Percentiles rank a stretch among this genome's conserved stretches.
phyloP scores from a whole-genome alignment of 2,329 filamentous ascomycete species.

The Ophiostoma triangulosporum region DNA sequence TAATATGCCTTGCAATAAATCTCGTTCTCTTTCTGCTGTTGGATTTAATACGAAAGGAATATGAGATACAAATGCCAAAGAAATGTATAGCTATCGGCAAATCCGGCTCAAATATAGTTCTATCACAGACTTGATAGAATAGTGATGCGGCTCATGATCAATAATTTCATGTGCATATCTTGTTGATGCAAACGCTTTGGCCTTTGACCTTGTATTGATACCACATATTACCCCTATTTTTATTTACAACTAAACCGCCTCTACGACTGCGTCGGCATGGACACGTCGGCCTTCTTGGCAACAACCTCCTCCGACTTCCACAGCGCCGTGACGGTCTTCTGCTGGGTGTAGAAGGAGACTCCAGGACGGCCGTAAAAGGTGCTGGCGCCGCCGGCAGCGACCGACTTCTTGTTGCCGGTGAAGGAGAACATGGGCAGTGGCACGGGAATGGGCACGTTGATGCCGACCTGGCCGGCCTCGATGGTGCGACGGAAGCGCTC shows the following conservation, averaged over 20 bases:
- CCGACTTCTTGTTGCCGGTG: conserved; percentile 72
- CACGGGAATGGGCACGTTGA: conserved; percentile 70
- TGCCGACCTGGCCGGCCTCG: conserved; percentile 72
- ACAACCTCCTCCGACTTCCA: conserved; percentile 82
- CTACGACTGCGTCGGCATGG: conserved; percentile 52
- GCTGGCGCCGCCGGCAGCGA: conserved; percentile 81
- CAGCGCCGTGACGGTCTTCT: conserved; percentile 90
- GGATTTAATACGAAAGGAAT: no score
- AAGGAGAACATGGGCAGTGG: conserved; percentile 60
- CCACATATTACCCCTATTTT: not conserved
- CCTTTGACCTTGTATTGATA: not conserved
- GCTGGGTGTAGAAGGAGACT: conserved; percentile 88
- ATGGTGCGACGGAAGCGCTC: conserved; percentile 67
- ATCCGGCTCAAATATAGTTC: no score
- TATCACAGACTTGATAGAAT: no score
- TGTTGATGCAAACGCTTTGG: not conserved
- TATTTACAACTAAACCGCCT: not conserved
- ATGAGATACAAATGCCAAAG: no score
- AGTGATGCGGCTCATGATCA: no score
- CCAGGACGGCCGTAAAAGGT: conserved; percentile 94
- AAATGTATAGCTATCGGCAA: no score
- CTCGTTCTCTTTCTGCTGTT: no score
- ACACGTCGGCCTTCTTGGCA: conserved; percentile 71
- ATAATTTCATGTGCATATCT: not conserved
- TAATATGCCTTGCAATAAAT: no score